A percentile compares a stretch with the other conserved stretches of the same genome.
phyloP scores from a whole-genome alignment of 352 stramenopile genomes.

The Phytopythium oedochilum region DNA sequence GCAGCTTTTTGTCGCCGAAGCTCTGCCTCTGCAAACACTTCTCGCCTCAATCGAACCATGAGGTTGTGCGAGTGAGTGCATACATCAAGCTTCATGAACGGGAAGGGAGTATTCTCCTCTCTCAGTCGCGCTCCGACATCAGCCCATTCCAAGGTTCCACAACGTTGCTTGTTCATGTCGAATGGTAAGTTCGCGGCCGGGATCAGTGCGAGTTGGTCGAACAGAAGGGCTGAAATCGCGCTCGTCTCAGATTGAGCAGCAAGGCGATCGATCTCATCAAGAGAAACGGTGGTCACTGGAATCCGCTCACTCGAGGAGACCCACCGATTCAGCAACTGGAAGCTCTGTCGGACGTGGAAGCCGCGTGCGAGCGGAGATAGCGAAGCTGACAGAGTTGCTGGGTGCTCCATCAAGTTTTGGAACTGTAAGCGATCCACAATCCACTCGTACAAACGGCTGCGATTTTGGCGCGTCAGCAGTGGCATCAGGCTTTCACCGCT shows the following conservation, averaged over 20 bases:
- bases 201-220: conserved; percentile 56
- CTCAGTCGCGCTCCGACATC: conserved; percentile 4
- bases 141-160: conserved; percentile 31
- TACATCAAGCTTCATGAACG: conserved; percentile 33
- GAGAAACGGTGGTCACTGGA: conserved; percentile 23
- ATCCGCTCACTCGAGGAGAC: conserved; percentile 39
- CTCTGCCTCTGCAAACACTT: conserved; percentile 24
- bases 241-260: conserved; percentile 24
- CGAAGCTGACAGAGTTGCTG: conserved; percentile 25
- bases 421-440: conserved; percentile 45
- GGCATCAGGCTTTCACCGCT: conserved; percentile 6
- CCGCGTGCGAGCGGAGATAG: conserved; percentile 34
- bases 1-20: conserved; percentile 16
- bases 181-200: conserved; percentile 17
- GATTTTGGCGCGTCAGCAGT: conserved; percentile 36
- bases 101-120: conserved; percentile 4
- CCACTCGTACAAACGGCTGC: conserved; percentile 42
- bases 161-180: conserved; percentile 21
- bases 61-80: conserved; percentile 33
- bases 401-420: conserved; percentile 59
- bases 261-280: conserved; percentile 19
- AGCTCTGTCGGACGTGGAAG: conserved; percentile 44
- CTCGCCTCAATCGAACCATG: conserved; percentile 27
- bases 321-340: conserved; percentile 51
- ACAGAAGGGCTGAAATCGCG: conserved; percentile 38